Base-by-base conservation (phyloP, 495 filamentous ascomycete genomes). In the Rhizodiscina lignyota region DNA sequence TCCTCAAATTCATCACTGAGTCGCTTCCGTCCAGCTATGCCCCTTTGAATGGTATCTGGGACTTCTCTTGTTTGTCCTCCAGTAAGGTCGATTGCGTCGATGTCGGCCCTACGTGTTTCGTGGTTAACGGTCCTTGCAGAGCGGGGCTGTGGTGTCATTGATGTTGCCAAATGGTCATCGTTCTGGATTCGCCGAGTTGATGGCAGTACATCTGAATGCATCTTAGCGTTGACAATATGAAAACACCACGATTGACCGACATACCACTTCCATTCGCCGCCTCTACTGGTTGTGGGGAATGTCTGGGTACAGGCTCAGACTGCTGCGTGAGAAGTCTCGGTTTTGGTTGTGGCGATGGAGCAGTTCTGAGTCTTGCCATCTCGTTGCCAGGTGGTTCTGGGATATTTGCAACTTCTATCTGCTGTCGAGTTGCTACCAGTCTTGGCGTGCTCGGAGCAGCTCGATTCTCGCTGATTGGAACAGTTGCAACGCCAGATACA, bases 1-100 rank as follows among this genome's bases (percentile, higher is more conserved):
- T 61, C 60, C 27, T 65, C 66, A 32, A 76, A 69, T 35, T 80
- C 74, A 26, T 77, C 68, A 42, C 79, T 83, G 47, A 83, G 86
- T 31, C 82, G 55, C 55, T 85, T 86, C 53, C 70, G 74, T 8
- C 67, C 62, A 10, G 30, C 8, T 32, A 27, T 27, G 24, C 24
- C 8, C 39, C 66, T 66, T 46, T 61, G 72, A 3, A 64, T 49
- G 2, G 35, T 20, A 3, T 13, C 5, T 28, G 34, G 41, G 20
- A 18, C 37, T 17, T 4, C 18, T 15, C 21, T 3, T 34, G 8
- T 26, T 12, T 37, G 26, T 70, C 73, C 11, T n/a, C 64, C 70
- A 1, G 81, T 89, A 26, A 91, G 52, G 46, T 89, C 83, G 37
- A 89, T 66, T 0, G 74, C 59, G 32, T 79, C 75, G 21, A 78